phyloP scores from a whole-genome alignment of 306 rosid species.

The Quercus bicolor region DNA sequence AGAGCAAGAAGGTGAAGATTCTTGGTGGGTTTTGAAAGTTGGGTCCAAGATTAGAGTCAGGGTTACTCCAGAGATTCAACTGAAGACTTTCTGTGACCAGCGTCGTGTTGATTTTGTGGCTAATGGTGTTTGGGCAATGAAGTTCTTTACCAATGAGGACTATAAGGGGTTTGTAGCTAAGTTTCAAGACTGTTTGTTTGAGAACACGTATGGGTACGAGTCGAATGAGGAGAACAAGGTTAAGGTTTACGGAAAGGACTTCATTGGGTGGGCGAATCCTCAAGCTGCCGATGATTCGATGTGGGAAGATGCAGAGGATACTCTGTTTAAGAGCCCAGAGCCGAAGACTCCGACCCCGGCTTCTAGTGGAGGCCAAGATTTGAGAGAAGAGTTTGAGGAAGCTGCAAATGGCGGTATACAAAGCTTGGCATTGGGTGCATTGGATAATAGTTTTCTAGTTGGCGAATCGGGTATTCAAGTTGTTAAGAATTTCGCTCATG shows the following conservation, averaged over 20 bases:
- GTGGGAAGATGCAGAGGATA: conserved; percentile 92
- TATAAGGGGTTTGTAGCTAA: conserved; percentile 46
- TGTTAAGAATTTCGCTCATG: conserved; percentile 79
- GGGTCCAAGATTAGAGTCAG: conserved; percentile 56
- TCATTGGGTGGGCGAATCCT: conserved; percentile 84
- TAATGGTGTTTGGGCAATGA: conserved; percentile 92
- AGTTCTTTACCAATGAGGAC: conserved; percentile 58
- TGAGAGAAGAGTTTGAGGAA: conserved; percentile 90
- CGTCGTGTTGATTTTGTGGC: conserved; percentile 84
- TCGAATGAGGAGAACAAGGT: conserved; percentile 68
- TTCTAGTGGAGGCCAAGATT: conserved; percentile 47
- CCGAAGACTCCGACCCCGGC: conserved; percentile 59
- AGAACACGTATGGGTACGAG: conserved; percentile 66
- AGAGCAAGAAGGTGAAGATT: conserved; percentile 32
- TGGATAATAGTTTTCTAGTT: conserved; percentile 92
- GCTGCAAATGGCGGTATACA: conserved; percentile 83
- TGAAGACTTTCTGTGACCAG: conserved; percentile 63
- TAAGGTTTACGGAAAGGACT: conserved; percentile 87
- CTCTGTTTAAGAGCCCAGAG: conserved; percentile 56
- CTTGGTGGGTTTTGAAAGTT: conserved; percentile 70
- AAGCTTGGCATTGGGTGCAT: conserved; percentile 90
- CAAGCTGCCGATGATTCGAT: conserved; percentile 84
- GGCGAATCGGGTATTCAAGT: conserved; percentile 85
- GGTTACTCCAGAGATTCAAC: conserved; percentile 54
- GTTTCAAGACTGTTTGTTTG: conserved; percentile 68